Evolutionary conservation across 2,329 filamentous ascomycete species (phyloP), one percentile per base, ranked within the genome.

Genomic region (Fusarium sp.): DNA sequence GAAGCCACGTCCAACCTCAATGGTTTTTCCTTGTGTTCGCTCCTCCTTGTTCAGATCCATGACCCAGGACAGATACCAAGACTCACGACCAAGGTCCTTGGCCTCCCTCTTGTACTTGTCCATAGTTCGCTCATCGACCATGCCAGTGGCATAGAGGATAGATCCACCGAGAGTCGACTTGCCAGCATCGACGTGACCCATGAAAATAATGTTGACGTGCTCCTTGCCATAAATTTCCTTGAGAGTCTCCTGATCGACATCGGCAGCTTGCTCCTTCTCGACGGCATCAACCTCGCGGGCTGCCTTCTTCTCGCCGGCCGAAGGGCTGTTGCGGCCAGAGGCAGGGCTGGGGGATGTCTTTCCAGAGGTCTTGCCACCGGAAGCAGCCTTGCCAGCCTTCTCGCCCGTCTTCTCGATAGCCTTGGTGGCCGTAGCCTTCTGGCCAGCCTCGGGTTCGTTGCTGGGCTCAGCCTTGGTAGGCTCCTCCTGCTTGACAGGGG

Each of bases 31-130:
- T 86, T 98, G 97, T 57, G 92, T 85, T 77, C 96, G 89, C 80
- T 99, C 96, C 81, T 99, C 96, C 81, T 95, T 97, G 73, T 93
- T 99, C 80, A 98, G 81, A 86, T 99, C 96, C 75, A 99, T 87
- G 67, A 94, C 96, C 96, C 96, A 99, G 44, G 96, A 99, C 20
- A 99, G 87, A 80, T 98, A 99, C 96, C 96, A 99, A 4, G 95
- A 97, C 83, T 98, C 96, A 83, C 94, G 92, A 58, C 96, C 96
- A 70, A 96, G 87, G 10, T 98, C 96, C 85, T 97, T 98, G 55
- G 96, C 95, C 76, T 99, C 96, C 74, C 89, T 89, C 87, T 95
- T 97, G 85, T 97, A 97, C 83, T 99, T 99, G 58, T 99, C 96
- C 86, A 99, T 89, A 34, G 96, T 99, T 79, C 96, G 89, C 82